phyloP scores from a whole-genome alignment of 2,329 filamentous ascomycete species.

The Fusarium euwallaceae region DNA sequence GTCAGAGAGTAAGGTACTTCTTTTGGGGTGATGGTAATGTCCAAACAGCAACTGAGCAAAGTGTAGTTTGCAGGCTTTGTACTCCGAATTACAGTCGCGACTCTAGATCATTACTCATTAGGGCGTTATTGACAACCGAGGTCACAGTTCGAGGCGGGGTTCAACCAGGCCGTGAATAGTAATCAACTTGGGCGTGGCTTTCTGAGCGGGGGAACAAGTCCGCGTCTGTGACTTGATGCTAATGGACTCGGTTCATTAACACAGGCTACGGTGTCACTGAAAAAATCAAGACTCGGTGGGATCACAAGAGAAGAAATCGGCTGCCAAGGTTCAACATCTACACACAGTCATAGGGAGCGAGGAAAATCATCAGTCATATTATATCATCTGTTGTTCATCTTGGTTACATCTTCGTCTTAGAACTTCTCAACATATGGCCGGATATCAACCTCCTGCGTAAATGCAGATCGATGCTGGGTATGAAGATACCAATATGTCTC shows the following conservation, averaged over 20 bases:
- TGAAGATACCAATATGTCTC: slow-evolving; percentile 89
- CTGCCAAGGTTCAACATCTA: not conserved
- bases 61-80: not conserved
- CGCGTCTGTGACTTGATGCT: not conserved
- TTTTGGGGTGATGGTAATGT: not conserved
- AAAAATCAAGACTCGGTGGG: not conserved
- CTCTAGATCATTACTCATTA: not conserved
- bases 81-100: not conserved
- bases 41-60: no score
- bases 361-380: not conserved
- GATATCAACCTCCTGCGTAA: slow-evolving; percentile 86
- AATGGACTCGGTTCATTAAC: not conserved
- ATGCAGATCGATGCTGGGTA: slow-evolving; percentile 81
- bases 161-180: not conserved
- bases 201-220: not conserved
- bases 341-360: not conserved
- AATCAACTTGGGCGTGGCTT: not conserved
- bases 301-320: not conserved
- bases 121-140: not conserved
- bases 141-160: not conserved
- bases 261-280: not conserved
- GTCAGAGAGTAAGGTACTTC: not conserved
- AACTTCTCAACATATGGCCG: slow-evolving; percentile 88
- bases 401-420: slow-evolving; percentile 51
- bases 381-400: not conserved